These are phyloP conservation scores for Fraxinus baroniana DNA, from an alignment of 305 asterid genomes.

Conservation along the genomic window DNA sequence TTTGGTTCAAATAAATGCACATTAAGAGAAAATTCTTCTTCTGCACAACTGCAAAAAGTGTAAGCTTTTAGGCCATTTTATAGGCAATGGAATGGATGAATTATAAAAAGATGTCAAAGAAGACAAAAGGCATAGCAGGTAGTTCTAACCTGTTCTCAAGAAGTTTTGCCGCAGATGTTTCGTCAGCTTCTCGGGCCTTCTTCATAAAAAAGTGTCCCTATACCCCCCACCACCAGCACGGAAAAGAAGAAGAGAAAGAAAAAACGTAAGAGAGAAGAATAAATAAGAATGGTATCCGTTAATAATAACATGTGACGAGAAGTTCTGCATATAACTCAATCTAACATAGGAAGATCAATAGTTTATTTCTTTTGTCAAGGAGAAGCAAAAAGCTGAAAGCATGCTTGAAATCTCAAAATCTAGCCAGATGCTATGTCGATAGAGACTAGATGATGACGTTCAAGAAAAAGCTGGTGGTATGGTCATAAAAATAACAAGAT, in stretches of 20 bases:
- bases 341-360: neutral
- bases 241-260: constrained; percentile 3
- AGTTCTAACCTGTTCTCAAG: constrained; percentile 51
- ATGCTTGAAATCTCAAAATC: neutral
- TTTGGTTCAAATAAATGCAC: constrained; percentile 55
- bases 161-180: constrained; percentile 58
- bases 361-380: neutral
- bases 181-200: constrained; percentile 82
- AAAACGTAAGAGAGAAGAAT: constrained; percentile 8
- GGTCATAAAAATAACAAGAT: neutral
- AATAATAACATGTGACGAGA: neutral
- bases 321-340: neutral
- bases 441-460: neutral
- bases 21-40: constrained; percentile 43
- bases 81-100: constrained; percentile 9
- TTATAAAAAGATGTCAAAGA: constrained; percentile 16
- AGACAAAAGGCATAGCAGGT: constrained; percentile 3
- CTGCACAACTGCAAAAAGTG: constrained; percentile 46
- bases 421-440: neutral
- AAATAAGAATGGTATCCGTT: neutral
- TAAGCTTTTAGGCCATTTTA: constrained; percentile 12
- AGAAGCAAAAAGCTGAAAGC: neutral
- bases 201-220: constrained; percentile 70
- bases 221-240: constrained; percentile 16
- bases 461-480: neutral